These are phyloP conservation scores for Apiospora aurea DNA, from an alignment of 2,329 filamentous ascomycete genomes.

Conservation along the genomic window DNA sequence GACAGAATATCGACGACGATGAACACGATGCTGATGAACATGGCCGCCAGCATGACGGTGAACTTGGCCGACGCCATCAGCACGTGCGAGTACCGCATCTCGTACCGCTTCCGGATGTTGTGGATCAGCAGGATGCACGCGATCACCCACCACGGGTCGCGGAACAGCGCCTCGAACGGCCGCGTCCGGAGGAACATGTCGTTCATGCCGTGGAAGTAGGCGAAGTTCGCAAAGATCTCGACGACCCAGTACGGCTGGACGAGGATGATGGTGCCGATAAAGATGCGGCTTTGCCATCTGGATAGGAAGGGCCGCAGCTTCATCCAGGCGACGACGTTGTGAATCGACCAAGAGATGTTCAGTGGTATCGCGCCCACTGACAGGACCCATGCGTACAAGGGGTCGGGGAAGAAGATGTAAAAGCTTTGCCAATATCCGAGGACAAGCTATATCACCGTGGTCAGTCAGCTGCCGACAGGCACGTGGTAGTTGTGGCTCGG, in stretches of 20 bases:
- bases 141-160: constrained; percentile 74
- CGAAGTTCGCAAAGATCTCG: constrained; percentile 71
- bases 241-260: constrained; percentile 70
- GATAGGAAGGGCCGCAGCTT: constrained; percentile 68
- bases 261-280: constrained; percentile 64
- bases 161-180: constrained; percentile 66
- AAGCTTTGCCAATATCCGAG: constrained; percentile 64
- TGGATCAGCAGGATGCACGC: constrained; percentile 66
- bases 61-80: constrained; percentile 69
- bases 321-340: constrained; percentile 73
- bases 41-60: constrained; percentile 65
- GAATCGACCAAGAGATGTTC: constrained; percentile 68
- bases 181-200: constrained; percentile 61
- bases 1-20: constrained; percentile 67
- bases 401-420: constrained; percentile 59
- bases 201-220: constrained; percentile 66
- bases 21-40: constrained; percentile 67
- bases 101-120: constrained; percentile 68
- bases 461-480: neutral
- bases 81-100: constrained; percentile 63
- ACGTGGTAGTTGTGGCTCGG: neutral
- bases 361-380: constrained; percentile 66
- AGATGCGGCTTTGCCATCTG: constrained; percentile 56
- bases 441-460: constrained; percentile 50
- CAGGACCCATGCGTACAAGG: constrained; percentile 67